phyloP scores from a whole-genome alignment of 257 asterid genomes.

The Cinchona pubescens region DNA sequence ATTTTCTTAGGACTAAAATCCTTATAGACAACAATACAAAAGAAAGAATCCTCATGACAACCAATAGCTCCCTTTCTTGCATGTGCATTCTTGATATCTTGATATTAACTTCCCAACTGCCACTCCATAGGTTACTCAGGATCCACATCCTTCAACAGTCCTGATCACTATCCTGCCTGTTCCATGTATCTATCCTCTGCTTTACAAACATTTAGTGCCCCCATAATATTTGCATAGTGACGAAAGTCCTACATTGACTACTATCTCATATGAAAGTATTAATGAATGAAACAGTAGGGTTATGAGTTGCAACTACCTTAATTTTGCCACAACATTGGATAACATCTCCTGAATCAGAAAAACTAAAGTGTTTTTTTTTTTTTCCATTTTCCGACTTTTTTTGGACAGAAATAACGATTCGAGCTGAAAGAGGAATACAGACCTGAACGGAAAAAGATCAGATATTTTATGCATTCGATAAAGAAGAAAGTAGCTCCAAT shows the following conservation, averaged over 20 bases:
- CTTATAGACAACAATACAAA: neutral
- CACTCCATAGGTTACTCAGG: neutral
- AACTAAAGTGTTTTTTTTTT: neutral
- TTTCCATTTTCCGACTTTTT: too few relatives aligned
- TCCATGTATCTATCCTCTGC: neutral
- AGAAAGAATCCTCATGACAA: neutral
- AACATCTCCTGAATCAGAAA: constrained; percentile 1
- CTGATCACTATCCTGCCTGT: neutral
- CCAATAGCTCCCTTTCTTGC: neutral
- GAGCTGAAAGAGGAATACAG: constrained; percentile 18
- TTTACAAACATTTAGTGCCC: neutral
- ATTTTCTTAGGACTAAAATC: neutral
- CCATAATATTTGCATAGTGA: neutral
- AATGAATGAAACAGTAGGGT: neutral
- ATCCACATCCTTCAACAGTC: neutral
- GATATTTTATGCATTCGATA: constrained; percentile 41
- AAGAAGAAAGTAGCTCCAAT: constrained; percentile 85
- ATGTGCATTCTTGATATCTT: constrained; percentile 2
- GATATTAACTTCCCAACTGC: neutral
- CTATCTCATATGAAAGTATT: neutral
- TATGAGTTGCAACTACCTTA: neutral
- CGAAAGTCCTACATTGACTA: neutral
- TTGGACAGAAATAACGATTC: neutral
- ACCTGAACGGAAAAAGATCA: constrained; percentile 84
- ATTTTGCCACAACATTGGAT: neutral